Base-by-base conservation (phyloP, 768 basidiomycete genomes). In the Coprinopsis marcescibilis region DNA sequence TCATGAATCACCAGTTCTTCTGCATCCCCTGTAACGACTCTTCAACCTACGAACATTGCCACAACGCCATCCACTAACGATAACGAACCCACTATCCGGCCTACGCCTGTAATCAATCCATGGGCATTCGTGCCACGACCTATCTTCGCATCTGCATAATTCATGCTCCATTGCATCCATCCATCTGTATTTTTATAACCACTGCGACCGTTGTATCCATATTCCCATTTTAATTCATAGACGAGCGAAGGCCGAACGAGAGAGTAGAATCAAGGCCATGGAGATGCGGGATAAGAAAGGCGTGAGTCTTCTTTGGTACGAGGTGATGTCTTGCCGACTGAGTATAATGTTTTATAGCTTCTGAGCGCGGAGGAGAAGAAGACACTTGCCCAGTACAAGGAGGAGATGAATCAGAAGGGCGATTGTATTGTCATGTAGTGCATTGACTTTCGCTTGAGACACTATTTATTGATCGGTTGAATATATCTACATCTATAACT, bases 231-330 rank as follows among this genome's bases (percentile, higher is more conserved):
- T 50, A 60, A 34, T 46, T 51, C 45, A 43, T 53, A 52, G 86
- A 54, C 84, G 86, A 17, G 85, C 85, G 33, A 81, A 70, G 65
- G 81, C 80, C 11, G 89, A 91, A 64, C 72, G 76, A 57, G 81
- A 81, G 58, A 89, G 85, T 55, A 71, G 72, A 58, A 61, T 77
- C 50, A 80, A 75, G 61, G 86, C 82, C 2, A 79, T 90, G 79
- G 69, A 76, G 59, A 81, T 75, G 48, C 77, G 88, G 32, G 84
- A 80, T 4, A 75, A 74, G 74, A 90, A 85, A 65, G 88, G 88
- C 53, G 80, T 88, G 64, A 56, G 80, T 70, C 33, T 26, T 21
- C 17, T 49, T 19, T 17, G 26, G 29, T 44, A 29, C n/a, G 11
- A 2, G 38, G 25, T 32, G n/a, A 19, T 26, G 11, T 4, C 36